A percentile compares a stretch with the other conserved stretches of the same genome.
Evolutionary conservation across 1,284 basidiomycete species (phyloP).

Genomic region (Chondrostereum purpureum): DNA sequence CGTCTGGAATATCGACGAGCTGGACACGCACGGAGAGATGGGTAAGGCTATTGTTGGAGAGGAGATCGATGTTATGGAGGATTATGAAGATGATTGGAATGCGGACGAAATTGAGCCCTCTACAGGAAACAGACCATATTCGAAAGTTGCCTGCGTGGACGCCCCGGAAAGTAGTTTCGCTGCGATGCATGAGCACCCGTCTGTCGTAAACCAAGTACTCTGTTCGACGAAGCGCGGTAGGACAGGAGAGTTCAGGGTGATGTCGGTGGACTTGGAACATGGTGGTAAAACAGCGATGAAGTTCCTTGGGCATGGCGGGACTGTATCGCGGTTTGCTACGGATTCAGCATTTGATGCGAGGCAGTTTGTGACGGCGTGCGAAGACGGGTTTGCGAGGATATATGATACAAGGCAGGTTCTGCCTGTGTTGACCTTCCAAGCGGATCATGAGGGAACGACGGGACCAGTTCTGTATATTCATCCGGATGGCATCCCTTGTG

Average conservation of each 20-base stretch:
- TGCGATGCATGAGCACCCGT: too few relatives aligned
- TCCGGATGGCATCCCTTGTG: constrained; percentile 24
- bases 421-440: constrained; percentile 21
- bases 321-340: constrained; percentile 24
- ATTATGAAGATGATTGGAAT: constrained; percentile 6
- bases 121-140: too few relatives aligned
- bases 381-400: constrained; percentile 32
- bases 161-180: too few relatives aligned
- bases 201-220: too few relatives aligned
- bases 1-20: constrained; percentile 4
- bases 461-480: constrained; percentile 17
- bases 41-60: constrained; percentile 2
- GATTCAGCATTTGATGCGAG: constrained; percentile 26
- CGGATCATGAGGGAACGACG: constrained; percentile 6
- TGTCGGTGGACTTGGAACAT: constrained; percentile 31
- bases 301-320: constrained; percentile 33
- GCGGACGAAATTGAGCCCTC: too few relatives aligned
- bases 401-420: constrained; percentile 30
- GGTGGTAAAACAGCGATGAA: constrained; percentile 20
- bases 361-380: constrained; percentile 27
- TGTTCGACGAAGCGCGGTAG: too few relatives aligned
- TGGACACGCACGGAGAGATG: neutral
- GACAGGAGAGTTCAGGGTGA: too few relatives aligned
- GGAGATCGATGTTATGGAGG: neutral
- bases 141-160: too few relatives aligned